A percentile compares a stretch with the other conserved stretches of the same genome.
Evolutionary conservation across 352 stramenopile species (phyloP).

Genomic region (Phytophthora sp.): DNA sequence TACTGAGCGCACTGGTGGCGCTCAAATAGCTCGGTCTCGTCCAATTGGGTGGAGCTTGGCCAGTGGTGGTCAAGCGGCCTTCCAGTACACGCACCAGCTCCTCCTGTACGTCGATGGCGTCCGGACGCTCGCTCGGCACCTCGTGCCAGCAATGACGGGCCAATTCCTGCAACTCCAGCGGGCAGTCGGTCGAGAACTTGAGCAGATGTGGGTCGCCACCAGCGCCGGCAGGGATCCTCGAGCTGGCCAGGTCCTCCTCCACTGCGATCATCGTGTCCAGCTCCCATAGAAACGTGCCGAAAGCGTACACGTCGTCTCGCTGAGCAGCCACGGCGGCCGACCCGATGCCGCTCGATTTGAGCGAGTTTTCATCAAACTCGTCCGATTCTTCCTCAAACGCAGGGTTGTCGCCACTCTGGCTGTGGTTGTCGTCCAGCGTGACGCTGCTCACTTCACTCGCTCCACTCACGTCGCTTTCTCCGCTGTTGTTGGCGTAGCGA

Average conservation of each 20-base stretch:
- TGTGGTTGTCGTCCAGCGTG: slow-evolving; percentile 43
- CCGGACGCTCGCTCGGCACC: slow-evolving; percentile 46
- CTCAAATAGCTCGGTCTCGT: slow-evolving; percentile 58
- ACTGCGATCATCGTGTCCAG: slow-evolving; percentile 77
- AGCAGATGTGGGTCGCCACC: slow-evolving; percentile 58
- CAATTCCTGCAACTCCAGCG: slow-evolving; percentile 56
- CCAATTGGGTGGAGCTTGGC: slow-evolving; percentile 54
- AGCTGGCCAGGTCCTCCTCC: slow-evolving; percentile 55
- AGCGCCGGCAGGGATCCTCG: slow-evolving; percentile 10
- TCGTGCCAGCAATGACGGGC: slow-evolving; percentile 71
- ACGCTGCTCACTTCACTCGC: slow-evolving; percentile 32
- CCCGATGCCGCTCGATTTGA: slow-evolving; percentile 30
- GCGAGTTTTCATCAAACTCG: slow-evolving; percentile 39
- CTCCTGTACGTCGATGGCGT: slow-evolving; percentile 78
- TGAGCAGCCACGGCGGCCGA: slow-evolving; percentile 33
- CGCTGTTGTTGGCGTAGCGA: slow-evolving; percentile 40
- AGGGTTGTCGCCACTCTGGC: slow-evolving; percentile 26
- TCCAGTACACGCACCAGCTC: slow-evolving; percentile 75
- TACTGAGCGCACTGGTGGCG: slow-evolving; percentile 40
- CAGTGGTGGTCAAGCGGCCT: slow-evolving; percentile 59
- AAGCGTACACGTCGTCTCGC: slow-evolving; percentile 70
- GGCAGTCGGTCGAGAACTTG: slow-evolving; percentile 70
- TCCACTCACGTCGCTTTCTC: slow-evolving; percentile 37
- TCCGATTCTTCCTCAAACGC: slow-evolving; percentile 31
- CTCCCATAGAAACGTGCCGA: slow-evolving; percentile 78